phyloP scores from a whole-genome alignment of 2,329 filamentous ascomycete species.

The Alternaria conjuncta region DNA sequence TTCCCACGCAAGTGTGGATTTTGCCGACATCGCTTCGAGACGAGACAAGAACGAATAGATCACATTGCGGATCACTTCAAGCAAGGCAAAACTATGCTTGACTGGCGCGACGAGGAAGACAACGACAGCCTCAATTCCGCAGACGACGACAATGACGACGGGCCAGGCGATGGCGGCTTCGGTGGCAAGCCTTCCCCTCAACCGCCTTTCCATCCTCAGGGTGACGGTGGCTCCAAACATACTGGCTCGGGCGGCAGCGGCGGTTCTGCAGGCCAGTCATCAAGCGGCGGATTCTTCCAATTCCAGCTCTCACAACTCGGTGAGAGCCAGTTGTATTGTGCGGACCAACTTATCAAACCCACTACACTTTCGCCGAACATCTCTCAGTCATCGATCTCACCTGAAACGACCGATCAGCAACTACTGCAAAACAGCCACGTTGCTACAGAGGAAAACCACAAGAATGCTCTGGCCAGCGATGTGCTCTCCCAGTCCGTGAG shows the following conservation, averaged over 20 bases:
- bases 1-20: slow-evolving; percentile 48
- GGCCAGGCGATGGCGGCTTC: slow-evolving; percentile 34
- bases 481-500: slow-evolving; percentile 34
- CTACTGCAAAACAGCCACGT: slow-evolving; percentile 18
- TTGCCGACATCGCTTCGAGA: slow-evolving; percentile 42
- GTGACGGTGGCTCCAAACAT: slow-evolving; percentile 23
- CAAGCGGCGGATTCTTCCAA: slow-evolving; percentile 37
- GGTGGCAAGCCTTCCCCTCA: slow-evolving; percentile 30
- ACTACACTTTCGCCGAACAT: slow-evolving; percentile 17
- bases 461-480: slow-evolving; percentile 42
- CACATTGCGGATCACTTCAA: slow-evolving; percentile 50
- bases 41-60: slow-evolving; percentile 46
- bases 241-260: slow-evolving; percentile 24
- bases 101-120: slow-evolving; percentile 43
- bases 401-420: slow-evolving; percentile 1
- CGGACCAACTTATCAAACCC: slow-evolving; percentile 17
- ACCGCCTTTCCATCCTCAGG: slow-evolving; percentile 26
- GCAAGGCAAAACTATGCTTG: slow-evolving; percentile 48
- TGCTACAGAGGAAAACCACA: slow-evolving; percentile 30
- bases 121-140: slow-evolving; percentile 30
- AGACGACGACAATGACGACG: slow-evolving; percentile 36
- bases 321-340: slow-evolving; percentile 17
- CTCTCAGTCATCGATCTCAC: slow-evolving; percentile 7
- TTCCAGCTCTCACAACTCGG: slow-evolving; percentile 39
- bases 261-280: slow-evolving; percentile 15